These are phyloP conservation scores for Epithemia pelagica DNA, from an alignment of 108 stramenopile species.

Conservation along the genomic window DNA sequence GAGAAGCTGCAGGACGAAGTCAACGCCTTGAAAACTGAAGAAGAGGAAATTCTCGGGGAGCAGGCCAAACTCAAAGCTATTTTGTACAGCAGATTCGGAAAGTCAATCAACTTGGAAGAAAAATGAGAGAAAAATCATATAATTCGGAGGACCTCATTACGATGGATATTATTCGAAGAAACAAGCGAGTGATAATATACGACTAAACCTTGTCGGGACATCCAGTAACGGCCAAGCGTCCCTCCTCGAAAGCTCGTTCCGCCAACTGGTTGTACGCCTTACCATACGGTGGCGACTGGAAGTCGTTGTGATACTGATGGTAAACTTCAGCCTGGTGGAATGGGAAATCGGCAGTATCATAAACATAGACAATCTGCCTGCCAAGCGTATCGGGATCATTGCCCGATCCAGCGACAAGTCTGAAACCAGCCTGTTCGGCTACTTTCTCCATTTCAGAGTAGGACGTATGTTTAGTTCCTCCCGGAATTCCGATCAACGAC, in stretches of 20 bases:
- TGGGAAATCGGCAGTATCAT: conserved; percentile 67
- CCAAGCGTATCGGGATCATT: conserved; percentile 74
- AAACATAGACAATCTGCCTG: conserved; percentile 56
- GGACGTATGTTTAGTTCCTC: conserved; percentile 41
- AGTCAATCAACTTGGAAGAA: conserved; percentile 85
- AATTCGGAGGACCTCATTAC: too few relatives aligned
- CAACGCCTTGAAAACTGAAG: conserved; percentile 60
- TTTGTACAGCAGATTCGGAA: conserved; percentile 86
- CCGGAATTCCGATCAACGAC: conserved; percentile 60
- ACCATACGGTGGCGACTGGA: conserved; percentile 60
- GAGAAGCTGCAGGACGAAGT: conserved; percentile 62
- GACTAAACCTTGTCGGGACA: conserved; percentile 73
- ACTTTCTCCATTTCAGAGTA: conserved; percentile 42
- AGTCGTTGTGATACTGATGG: conserved; percentile 80
- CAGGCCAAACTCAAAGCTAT: conserved; percentile 72
- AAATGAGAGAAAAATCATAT: conserved; percentile 21
- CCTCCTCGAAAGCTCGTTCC: conserved; percentile 56
- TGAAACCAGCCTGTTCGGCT: conserved; percentile 51
- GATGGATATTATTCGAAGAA: too few relatives aligned
- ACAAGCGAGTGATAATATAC: too few relatives aligned
- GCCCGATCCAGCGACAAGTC: conserved; percentile 53
- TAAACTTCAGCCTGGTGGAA: conserved; percentile 40
- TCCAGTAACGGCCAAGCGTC: conserved; percentile 62
- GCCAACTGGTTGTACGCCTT: conserved; percentile 70
- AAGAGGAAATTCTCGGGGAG: conserved; percentile 53